phyloP scores from a whole-genome alignment of 2,329 filamentous ascomycete genomes.

The Myrmaecium sp. region DNA sequence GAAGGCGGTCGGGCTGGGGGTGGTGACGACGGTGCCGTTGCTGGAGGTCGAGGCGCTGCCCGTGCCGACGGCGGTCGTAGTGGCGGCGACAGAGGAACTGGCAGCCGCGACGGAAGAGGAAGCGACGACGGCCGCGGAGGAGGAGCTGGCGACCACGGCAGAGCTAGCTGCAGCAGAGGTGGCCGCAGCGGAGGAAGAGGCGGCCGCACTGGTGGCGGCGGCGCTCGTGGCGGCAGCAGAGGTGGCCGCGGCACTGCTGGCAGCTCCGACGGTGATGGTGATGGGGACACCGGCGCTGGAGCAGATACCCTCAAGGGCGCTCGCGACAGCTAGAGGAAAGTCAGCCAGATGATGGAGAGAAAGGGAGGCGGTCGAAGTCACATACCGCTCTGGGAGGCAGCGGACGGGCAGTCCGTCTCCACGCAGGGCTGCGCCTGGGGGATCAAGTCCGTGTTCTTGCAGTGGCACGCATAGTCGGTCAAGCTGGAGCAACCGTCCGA shows the following conservation, averaged over 20 bases:
- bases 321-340: slow-evolving; percentile 8
- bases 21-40: slow-evolving; percentile 6
- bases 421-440: slow-evolving; percentile 29
- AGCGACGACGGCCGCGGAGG: slow-evolving; percentile 4
- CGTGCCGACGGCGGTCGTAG: slow-evolving; percentile 2
- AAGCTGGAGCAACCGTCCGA: slow-evolving; percentile 28
- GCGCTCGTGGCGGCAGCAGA: slow-evolving; percentile 6
- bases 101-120: slow-evolving; percentile 5
- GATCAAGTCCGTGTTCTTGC: slow-evolving; percentile 27
- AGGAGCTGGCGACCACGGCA: slow-evolving; percentile 1
- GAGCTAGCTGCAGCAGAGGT: slow-evolving; percentile 1
- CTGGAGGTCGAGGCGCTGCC: slow-evolving; percentile 2
- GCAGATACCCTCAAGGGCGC: slow-evolving; percentile 17
- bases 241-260: slow-evolving; percentile 6
- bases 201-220: slow-evolving; percentile 4
- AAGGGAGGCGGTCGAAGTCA: slow-evolving; percentile 1
- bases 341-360: slow-evolving; percentile 2
- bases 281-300: slow-evolving; percentile 14
- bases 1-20: slow-evolving; percentile 12
- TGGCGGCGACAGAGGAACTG: slow-evolving; percentile 2
- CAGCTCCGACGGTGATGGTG: slow-evolving; percentile 9
- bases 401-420: slow-evolving; percentile 22
- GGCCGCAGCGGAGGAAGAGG: slow-evolving; percentile 6
- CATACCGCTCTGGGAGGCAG: slow-evolving; percentile 22
- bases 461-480: slow-evolving; percentile 34